These are phyloP conservation scores for Botrytis byssoidea DNA, from an alignment of 2,329 filamentous ascomycete species.

Conservation along the genomic window DNA sequence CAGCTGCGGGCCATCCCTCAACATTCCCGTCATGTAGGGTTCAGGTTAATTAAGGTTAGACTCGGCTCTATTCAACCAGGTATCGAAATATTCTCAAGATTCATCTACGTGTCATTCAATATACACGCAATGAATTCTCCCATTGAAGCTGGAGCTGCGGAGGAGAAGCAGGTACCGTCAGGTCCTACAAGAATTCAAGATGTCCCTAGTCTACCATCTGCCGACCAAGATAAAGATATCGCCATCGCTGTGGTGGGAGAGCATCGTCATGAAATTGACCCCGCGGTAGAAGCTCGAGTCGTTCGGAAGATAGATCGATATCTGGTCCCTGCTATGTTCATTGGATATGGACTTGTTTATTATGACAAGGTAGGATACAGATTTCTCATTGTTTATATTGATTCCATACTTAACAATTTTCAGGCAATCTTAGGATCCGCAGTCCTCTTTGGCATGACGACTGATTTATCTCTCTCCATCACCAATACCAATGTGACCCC, in stretches of 20 bases:
- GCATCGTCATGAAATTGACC: slow-evolving; percentile 44
- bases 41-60: neutral
- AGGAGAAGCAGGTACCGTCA: neutral
- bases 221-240: slow-evolving; percentile 32
- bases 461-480: slow-evolving; percentile 60
- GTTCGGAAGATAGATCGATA: slow-evolving; percentile 66
- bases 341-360: slow-evolving; percentile 66
- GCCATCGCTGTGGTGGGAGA: slow-evolving; percentile 37
- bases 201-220: neutral
- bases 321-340: slow-evolving; percentile 65
- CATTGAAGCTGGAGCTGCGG: neutral
- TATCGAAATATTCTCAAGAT: neutral
- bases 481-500: slow-evolving; percentile 49
- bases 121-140: neutral
- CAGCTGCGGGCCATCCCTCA: neutral
- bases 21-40: neutral
- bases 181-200: neutral
- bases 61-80: neutral
- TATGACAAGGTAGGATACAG: slow-evolving; percentile 59
- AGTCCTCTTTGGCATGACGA: slow-evolving; percentile 73
- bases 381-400: neutral
- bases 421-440: slow-evolving; percentile 72
- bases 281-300: slow-evolving; percentile 53
- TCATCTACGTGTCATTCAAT: neutral
- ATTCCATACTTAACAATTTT: neutral